Base-by-base conservation (phyloP, 495 filamentous ascomycete genomes). In the Cercophora newfieldiana region DNA sequence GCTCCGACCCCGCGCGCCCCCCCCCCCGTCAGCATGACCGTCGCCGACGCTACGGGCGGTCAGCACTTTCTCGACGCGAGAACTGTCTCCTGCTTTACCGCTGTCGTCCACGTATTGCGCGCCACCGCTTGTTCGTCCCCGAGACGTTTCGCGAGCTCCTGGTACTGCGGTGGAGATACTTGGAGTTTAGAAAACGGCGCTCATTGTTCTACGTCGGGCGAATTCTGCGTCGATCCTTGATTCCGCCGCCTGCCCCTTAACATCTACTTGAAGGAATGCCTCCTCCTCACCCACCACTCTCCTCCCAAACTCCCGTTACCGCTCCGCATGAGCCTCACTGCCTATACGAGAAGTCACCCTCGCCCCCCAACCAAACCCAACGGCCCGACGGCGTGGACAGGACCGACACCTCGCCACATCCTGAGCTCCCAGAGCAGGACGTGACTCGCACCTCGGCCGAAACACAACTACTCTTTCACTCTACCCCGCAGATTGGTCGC, bases 91-190 rank as follows among this genome's bases (percentile, higher is more conserved):
- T 47, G 14, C 60, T n/a, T 30, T 53, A 63, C 60, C 44, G 60
- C 60, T 63, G 60, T 53, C 60, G 18, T 63, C 60, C 60, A 63
- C 44, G 60, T 63, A 63, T 50, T 54, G n/a, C n/a, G 60, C 0
- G 16, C 60, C 48, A 63, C 14, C 22, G 22, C 26, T 8, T 53
- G 37, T 31, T 63, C 25, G 47, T 63, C 60, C 26, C 48, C 16
- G 31, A 63, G 60, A 29, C 25, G 4, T 53, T 63, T 63, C 44
- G 29, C 44, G 60, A 63, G 60, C 60, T 63, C 60, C 24, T 53
- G 47, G 60, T 63, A 63, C 47, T 53, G 47, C 7, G 5, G 60
- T 63, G 29, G 48, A 51, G 60, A 31, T 63, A 63, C 3, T 21
- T 47, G 48, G 37, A 53, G 18, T 33, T 63, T 26, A 29, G 60